A percentile compares a stretch with the other conserved stretches of the same genome.
Conservation (phyloP, 108 stramenopile species). For the Parmales sp. region DNA sequence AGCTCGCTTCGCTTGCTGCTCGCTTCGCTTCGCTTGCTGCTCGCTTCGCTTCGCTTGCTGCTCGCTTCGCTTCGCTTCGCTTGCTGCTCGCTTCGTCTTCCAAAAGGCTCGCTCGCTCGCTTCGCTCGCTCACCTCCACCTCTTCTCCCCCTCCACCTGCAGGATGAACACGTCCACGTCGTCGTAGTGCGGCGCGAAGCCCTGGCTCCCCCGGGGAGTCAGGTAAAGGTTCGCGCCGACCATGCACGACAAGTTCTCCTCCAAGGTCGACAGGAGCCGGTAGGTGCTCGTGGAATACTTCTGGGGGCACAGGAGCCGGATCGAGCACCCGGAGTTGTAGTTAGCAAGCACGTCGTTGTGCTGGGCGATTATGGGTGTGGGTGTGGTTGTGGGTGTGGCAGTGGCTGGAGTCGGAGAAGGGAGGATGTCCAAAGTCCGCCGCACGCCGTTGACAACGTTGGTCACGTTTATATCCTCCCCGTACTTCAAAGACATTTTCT, state of each 20-base stretch:
- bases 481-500: slow-evolving; percentile 52
- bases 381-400: no score
- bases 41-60: no score
- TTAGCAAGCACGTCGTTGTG: slow-evolving; percentile 62
- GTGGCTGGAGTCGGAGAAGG: not conserved
- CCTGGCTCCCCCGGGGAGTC: slow-evolving; percentile 82
- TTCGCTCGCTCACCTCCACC: slow-evolving; percentile 84
- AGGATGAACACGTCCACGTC: slow-evolving; percentile 94
- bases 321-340: slow-evolving; percentile 65
- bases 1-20: no score
- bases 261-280: slow-evolving; percentile 67
- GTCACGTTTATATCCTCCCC: slow-evolving; percentile 87
- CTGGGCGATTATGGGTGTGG: slow-evolving; percentile 36
- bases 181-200: slow-evolving; percentile 98
- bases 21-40: no score
- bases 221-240: slow-evolving; percentile 92
- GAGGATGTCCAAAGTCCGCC: slow-evolving; percentile 25
- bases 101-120: slow-evolving; percentile 18
- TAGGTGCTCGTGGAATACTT: slow-evolving; percentile 66
- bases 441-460: slow-evolving; percentile 22
- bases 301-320: slow-evolving; percentile 89
- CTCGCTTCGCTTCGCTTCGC: no score
- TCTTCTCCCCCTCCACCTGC: slow-evolving; percentile 79
- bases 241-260: slow-evolving; percentile 84
- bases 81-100: no score